Evolutionary conservation across 2,329 filamentous ascomycete genomes (phyloP), one percentile per base, ranked within the genome.

Genomic region (Aspergillus terreus): DNA sequence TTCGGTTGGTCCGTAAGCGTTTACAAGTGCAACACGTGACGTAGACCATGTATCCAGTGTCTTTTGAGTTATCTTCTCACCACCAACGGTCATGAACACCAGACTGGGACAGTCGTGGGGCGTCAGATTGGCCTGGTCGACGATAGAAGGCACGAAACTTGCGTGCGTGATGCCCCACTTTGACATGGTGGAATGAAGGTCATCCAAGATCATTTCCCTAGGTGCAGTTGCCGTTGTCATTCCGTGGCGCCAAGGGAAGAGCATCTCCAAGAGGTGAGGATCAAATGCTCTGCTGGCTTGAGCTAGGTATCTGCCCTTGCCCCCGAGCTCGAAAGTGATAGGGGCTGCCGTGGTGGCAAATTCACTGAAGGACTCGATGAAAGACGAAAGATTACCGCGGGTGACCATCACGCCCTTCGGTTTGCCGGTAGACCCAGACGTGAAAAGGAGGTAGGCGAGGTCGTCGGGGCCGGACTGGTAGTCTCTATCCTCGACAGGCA

Each of bases 371-470:
- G 59, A 65, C 55, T 66, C 64, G 21, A 66, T 63, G 50, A 68
- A 70, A 2, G 62, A 61, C 4, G 52, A 62, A 27, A 58, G 51
- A 43, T 61, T 63, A n/a, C 50, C 55, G 46, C 58, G 95, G 12
- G 90, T 92, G 79, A 96, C 91, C 88, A 96, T 86, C 49, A 96
- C 88, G 71, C 92, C 92, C 82, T 96, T 96, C 56, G 92, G 92
- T 80, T 96, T 96, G 56, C 92, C 92, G 6, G 92, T 96, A 1
- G 91, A 96, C 17, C 92, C 92, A 23, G 91, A 96, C 1, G 92
- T 96, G 77, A 96, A 96, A 49, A 96, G 86, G 52, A 96, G 78
- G 42, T 64, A 64, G 15, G 57, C 51, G 15, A 51, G 46, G 44
- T 63, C 59, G 6, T 63, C 53, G 17, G 58, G 54, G 21, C 55